Evolutionary conservation across 2,329 filamentous ascomycete species (phyloP).

Genomic region (Mycogone perniciosa): DNA sequence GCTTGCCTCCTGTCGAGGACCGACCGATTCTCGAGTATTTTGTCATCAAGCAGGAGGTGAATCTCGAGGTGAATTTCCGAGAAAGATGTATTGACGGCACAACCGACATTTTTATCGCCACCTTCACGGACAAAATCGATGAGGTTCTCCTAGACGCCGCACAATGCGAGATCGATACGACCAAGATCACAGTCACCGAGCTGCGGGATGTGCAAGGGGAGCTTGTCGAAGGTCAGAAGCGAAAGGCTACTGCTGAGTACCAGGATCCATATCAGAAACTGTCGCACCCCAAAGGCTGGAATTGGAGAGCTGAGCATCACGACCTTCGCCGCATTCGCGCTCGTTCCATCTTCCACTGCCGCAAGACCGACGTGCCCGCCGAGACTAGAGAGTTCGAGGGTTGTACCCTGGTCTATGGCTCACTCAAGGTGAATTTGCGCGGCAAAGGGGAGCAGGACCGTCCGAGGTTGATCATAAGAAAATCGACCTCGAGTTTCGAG

Average conservation of each 20-base stretch:
- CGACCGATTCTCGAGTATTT: slow-evolving; percentile 36
- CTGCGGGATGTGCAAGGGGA: slow-evolving; percentile 31
- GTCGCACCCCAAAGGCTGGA: slow-evolving; percentile 53
- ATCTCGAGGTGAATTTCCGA: slow-evolving; percentile 82
- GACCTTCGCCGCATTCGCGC: slow-evolving; percentile 65
- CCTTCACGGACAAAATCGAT: slow-evolving; percentile 50
- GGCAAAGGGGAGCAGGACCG: slow-evolving; percentile 34
- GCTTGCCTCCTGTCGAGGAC: slow-evolving; percentile 29
- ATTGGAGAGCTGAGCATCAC: slow-evolving; percentile 66
- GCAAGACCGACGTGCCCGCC: slow-evolving; percentile 48
- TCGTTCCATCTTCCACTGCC: slow-evolving; percentile 45
- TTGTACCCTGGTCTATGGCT: slow-evolving; percentile 50
- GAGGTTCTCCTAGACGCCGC: slow-evolving; percentile 56
- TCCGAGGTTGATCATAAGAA: slow-evolving; percentile 38
- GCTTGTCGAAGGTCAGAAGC: slow-evolving; percentile 29
- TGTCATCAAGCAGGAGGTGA: slow-evolving; percentile 78
- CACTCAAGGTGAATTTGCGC: slow-evolving; percentile 41
- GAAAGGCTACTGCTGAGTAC: slow-evolving; percentile 39
- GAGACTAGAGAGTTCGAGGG: slow-evolving; percentile 49
- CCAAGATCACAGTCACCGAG: slow-evolving; percentile 46
- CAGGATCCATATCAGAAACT: slow-evolving; percentile 62
- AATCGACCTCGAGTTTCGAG: slow-evolving; percentile 32
- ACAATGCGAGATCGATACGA: slow-evolving; percentile 52
- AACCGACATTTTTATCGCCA: slow-evolving; percentile 73
- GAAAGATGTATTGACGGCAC: slow-evolving; percentile 68